Evolutionary conservation across 1,284 basidiomycete species (phyloP).

Genomic region (Cystobasidium slooffiae): DNA sequence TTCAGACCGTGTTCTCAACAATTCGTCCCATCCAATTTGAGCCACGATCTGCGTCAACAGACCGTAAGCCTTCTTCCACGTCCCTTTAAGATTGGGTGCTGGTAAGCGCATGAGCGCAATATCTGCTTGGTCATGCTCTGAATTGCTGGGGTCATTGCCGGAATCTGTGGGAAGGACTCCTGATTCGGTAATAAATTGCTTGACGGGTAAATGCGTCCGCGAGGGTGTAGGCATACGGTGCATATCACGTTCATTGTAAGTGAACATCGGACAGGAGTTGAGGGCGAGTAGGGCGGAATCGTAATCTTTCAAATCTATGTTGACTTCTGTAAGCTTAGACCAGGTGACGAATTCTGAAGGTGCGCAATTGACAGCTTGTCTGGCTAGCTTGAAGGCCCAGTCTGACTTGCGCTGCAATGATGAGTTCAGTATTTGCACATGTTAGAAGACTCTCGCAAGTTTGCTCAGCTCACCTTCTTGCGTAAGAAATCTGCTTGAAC

Average conservation of each 20-base stretch:
- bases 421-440: background rate
- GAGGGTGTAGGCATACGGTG: slow-evolving; percentile 84
- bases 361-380: slow-evolving; percentile 94
- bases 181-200: slow-evolving; percentile 77
- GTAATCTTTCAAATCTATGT: slow-evolving; percentile 86
- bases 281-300: slow-evolving; percentile 90
- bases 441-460: background rate
- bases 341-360: slow-evolving; percentile 98
- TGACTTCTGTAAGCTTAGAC: slow-evolving; percentile 95
- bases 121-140: slow-evolving; percentile 77
- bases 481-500: slow-evolving; percentile 92
- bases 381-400: slow-evolving; percentile 90
- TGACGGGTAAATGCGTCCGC: slow-evolving; percentile 83
- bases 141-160: slow-evolving; percentile 45
- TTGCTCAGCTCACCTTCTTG: slow-evolving; percentile 63
- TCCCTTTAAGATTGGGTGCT: slow-evolving; percentile 89
- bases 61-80: slow-evolving; percentile 92
- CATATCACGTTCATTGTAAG: slow-evolving; percentile 93
- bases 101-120: slow-evolving; percentile 89
- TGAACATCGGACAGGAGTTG: slow-evolving; percentile 99
- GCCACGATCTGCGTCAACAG: slow-evolving; percentile 87
- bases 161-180: slow-evolving; percentile 58
- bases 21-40: slow-evolving; percentile 97
- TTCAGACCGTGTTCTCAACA: slow-evolving; percentile 85
- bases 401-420: slow-evolving; percentile 65